Evolutionary conservation across 2,329 filamentous ascomycete genomes (phyloP), one percentile per base, ranked within the genome.

Genomic region (Xylaria polymorpha): DNA sequence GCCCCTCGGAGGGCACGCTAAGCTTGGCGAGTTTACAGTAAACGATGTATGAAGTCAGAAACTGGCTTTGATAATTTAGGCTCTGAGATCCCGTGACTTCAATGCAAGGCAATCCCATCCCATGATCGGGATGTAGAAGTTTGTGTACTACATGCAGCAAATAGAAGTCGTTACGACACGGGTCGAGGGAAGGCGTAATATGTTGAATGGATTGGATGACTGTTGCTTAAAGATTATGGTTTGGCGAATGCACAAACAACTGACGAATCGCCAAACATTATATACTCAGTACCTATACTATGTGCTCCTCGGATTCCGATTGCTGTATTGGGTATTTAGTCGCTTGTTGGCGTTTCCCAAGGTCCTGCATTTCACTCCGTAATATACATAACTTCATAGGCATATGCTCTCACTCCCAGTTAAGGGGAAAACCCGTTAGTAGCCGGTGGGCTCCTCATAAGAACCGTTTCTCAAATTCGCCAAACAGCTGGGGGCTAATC

Each of bases 401-500:
- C 29, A 41, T 43, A 37, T 37, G 7, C 35, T 2, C 35, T 37
- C 35, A 37, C 35, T 37, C 35, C 46, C 15, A 50, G 5, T 7
- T 22, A 29, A 18, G 46, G 46, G 7, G 46, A 22, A 48, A 50
- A 29, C 46, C 22, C 5, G 46, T 29, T 32, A 15, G 46, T 48
- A 25, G 20, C 18, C 18, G 1, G n/a, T 22, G 4, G 14, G 5
- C 15, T 57, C 43, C 44, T 71, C 35, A 76, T 70, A 76, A 69
- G 65, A 98, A 98, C 66, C 92, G 87, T 77, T 84, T 88, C 82
- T 93, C 90, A 79, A 99, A 93, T 81, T 97, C 94, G 9, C 85
- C 82, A 77, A 94, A 92, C 35, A 99, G 85, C 83, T 94, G 90
- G n/a, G 96, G 96, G 63, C 88, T 94, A 75, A 99, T 99, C 82